These are phyloP conservation scores for Ophiosphaerella narmari DNA, from an alignment of 2,329 filamentous ascomycete genomes.

Conservation along the genomic window DNA sequence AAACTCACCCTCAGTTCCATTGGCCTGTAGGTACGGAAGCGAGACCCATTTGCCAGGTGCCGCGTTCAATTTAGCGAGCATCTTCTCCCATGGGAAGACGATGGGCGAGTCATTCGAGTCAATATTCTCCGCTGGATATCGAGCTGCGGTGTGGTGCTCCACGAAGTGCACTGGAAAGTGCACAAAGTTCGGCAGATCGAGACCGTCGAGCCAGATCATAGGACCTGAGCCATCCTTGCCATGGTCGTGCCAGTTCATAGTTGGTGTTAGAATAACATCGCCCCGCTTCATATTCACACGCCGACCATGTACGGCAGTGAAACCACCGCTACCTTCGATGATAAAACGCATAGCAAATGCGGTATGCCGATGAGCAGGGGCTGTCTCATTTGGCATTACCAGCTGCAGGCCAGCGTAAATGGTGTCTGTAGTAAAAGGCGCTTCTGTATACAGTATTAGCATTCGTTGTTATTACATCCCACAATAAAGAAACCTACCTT, in stretches of 20 bases:
- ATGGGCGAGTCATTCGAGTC: conserved; percentile 50
- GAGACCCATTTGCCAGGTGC: conserved; percentile 31
- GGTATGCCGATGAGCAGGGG: conserved; percentile 60
- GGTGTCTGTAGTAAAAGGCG: conserved; percentile 63
- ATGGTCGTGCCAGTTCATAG: conserved; percentile 63
- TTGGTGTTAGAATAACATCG: conserved; percentile 62
- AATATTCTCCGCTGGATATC: conserved; percentile 57
- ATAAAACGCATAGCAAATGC: conserved; percentile 64
- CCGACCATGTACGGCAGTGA: conserved; percentile 61
- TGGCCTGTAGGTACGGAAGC: conserved; percentile 42
- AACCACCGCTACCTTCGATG: conserved; percentile 61
- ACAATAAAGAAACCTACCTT: conserved; percentile 20
- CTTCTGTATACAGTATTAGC: conserved; percentile 41
- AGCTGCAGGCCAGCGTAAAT: conserved; percentile 63
- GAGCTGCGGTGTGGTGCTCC: conserved; percentile 53
- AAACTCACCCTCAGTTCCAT: conserved; percentile 41
- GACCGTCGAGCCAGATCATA: conserved; percentile 63
- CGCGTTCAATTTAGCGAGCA: conserved; percentile 51
- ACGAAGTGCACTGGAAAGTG: conserved; percentile 61
- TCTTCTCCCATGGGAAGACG: conserved; percentile 56
- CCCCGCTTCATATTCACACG: conserved; percentile 58
- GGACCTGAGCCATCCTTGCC: conserved; percentile 61
- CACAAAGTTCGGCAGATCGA: conserved; percentile 59
- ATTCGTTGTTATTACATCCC: not conserved
- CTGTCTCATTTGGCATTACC: conserved; percentile 61